phyloP scores from a whole-genome alignment of 345 rosid genomes.

The Heritiera littoralis region DNA sequence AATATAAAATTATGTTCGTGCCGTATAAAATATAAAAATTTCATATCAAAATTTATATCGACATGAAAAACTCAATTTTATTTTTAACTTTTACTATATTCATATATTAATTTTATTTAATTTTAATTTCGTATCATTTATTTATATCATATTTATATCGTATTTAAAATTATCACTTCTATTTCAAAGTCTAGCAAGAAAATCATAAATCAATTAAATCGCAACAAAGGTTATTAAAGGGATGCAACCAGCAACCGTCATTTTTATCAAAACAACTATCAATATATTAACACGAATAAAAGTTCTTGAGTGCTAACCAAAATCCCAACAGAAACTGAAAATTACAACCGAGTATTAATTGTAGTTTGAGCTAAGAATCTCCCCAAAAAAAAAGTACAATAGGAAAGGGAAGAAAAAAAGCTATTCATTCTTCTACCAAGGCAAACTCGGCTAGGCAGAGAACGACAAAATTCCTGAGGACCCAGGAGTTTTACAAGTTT shows the following conservation, averaged over 20 bases:
- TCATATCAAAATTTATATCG: no score
- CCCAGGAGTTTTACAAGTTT: background rate
- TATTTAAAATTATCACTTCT: no score
- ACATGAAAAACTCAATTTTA: no score
- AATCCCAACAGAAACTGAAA: background rate
- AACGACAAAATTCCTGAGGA: background rate
- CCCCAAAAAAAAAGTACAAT: background rate
- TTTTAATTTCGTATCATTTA: no score
- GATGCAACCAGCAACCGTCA: background rate
- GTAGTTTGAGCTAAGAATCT: background rate
- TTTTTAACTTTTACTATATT: no score
- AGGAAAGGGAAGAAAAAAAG: background rate
- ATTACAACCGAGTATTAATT: background rate
- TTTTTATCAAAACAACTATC: background rate
- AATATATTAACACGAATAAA: no score
- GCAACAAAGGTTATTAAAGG: background rate
- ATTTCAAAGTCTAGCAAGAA: no score
- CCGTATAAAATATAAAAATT: no score
- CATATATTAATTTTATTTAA: no score
- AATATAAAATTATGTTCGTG: no score
- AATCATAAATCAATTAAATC: background rate
- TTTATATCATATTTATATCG: no score
- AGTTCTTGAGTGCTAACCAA: no score
- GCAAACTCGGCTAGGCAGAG: background rate
- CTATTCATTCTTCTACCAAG: background rate